Evolutionary conservation across 1,139 yeast genomes (phyloP).

Genomic region (Zygoascus sp.): DNA sequence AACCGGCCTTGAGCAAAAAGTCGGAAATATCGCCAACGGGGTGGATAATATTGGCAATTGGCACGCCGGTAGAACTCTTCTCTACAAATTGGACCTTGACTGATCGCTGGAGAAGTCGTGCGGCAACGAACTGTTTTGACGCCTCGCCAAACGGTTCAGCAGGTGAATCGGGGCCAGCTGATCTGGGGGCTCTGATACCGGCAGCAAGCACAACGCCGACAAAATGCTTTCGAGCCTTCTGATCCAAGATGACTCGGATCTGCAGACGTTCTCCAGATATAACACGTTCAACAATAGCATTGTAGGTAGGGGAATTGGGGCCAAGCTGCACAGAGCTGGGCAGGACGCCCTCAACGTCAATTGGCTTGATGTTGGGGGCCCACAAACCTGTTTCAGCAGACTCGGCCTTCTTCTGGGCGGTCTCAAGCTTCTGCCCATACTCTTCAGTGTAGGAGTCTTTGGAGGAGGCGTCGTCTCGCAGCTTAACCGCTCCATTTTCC

Average conservation of each 20-base stretch:
- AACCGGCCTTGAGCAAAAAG: conserved; percentile 61
- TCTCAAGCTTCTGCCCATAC: conserved; percentile 35
- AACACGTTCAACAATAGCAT: conserved; percentile 67
- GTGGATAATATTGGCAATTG: conserved; percentile 52
- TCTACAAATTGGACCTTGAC: conserved; percentile 59
- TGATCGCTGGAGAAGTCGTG: conserved; percentile 60
- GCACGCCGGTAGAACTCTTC: conserved; percentile 50
- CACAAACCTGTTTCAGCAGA: conserved; percentile 52
- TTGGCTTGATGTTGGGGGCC: conserved; percentile 33
- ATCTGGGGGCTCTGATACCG: conserved; percentile 69
- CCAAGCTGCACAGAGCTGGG: conserved; percentile 27
- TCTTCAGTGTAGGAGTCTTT: conserved; percentile 38
- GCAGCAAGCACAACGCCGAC: conserved; percentile 63
- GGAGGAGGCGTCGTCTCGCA: conserved; percentile 50
- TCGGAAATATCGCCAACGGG: conserved; percentile 78
- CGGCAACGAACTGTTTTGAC: conserved; percentile 63
- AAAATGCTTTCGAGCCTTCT: conserved; percentile 42
- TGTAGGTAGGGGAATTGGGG: conserved; percentile 38
- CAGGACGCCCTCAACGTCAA: conserved; percentile 37
- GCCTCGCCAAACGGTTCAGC: conserved; percentile 56
- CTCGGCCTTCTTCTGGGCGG: conserved; percentile 51
- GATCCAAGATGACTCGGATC: conserved; percentile 48
- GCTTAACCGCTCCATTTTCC: conserved; percentile 56
- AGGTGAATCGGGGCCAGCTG: conserved; percentile 42
- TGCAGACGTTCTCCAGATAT: conserved; percentile 72